These are phyloP conservation scores for Psilocybe azurescens DNA, from an alignment of 768 basidiomycete species.

Conservation along the genomic window DNA sequence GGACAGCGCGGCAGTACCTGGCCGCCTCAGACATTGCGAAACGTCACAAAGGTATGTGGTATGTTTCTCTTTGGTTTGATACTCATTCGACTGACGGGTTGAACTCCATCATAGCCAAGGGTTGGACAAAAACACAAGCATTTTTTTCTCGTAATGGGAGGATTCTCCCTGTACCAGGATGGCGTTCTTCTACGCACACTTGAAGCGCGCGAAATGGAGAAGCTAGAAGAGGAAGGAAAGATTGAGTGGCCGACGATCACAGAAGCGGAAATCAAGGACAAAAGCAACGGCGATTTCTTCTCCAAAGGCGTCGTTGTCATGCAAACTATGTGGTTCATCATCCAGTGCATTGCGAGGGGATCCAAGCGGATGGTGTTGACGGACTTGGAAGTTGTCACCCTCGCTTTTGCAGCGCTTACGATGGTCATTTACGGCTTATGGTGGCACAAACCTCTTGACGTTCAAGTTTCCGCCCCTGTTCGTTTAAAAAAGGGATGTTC, in stretches of 20 bases:
- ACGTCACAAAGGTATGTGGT: constrained; percentile 5
- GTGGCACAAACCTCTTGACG: constrained; percentile 46
- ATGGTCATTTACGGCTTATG: constrained; percentile 36
- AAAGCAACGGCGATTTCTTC: constrained; percentile 38
- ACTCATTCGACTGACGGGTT: not conserved
- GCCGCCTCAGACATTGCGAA: constrained; percentile 6
- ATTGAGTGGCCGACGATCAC: constrained; percentile 25
- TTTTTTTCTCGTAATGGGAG: constrained; percentile 27
- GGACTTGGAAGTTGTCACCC: constrained; percentile 40
- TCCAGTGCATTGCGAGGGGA: constrained; percentile 32
- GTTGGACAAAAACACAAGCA: constrained; percentile 22
- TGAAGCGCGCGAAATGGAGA: constrained; percentile 12
- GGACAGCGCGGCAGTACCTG: constrained; percentile 18
- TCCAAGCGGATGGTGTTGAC: constrained; percentile 32
- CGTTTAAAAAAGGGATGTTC: not conserved
- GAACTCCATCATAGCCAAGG: not conserved
- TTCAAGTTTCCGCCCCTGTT: constrained; percentile 18
- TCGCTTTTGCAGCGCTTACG: constrained; percentile 37
- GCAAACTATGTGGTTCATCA: constrained; percentile 41
- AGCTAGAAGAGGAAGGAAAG: constrained; percentile 15
- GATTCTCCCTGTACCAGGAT: constrained; percentile 28
- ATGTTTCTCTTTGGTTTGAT: not conserved
- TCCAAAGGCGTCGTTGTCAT: constrained; percentile 37
- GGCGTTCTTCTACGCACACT: not conserved
- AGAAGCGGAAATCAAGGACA: constrained; percentile 26